Percentiles rank a stretch among this genome's conserved stretches.
Evolutionary conservation across 495 filamentous ascomycete genomes (phyloP).

Genomic region (Aspergillus saccharolyticus): DNA sequence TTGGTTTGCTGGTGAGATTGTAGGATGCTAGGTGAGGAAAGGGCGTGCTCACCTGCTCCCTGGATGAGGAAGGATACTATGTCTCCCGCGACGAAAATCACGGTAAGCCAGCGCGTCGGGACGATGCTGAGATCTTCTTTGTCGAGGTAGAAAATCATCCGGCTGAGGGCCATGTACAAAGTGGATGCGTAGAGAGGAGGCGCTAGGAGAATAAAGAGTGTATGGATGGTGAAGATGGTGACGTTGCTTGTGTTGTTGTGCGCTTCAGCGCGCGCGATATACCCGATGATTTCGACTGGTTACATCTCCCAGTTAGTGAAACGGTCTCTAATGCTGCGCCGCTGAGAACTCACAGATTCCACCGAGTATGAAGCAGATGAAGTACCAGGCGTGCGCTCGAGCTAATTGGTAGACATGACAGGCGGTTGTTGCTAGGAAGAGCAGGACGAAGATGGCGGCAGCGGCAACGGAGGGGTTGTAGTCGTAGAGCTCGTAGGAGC

Average conservation of each 20-base stretch:
- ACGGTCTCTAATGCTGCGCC: neutral
- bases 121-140: slow-evolving; percentile 34
- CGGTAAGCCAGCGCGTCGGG: slow-evolving; percentile 20
- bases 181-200: slow-evolving; percentile 48
- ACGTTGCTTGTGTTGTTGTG: slow-evolving; percentile 19
- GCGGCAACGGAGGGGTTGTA: slow-evolving; percentile 50
- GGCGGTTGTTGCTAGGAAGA: slow-evolving; percentile 30
- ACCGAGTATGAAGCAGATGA: slow-evolving; percentile 51
- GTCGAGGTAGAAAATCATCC: slow-evolving; percentile 41
- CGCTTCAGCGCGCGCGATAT: slow-evolving; percentile 37
- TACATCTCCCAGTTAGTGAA: neutral
- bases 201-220: slow-evolving; percentile 37
- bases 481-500: slow-evolving; percentile 45
- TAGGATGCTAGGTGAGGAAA: neutral
- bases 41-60: slow-evolving; percentile 1
- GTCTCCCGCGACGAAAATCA: slow-evolving; percentile 32
- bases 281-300: slow-evolving; percentile 39
- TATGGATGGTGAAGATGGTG: slow-evolving; percentile 31
- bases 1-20: neutral
- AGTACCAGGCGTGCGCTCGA: slow-evolving; percentile 28
- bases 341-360: slow-evolving; percentile 42
- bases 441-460: slow-evolving; percentile 48
- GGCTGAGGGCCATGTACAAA: slow-evolving; percentile 54
- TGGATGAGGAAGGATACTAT: slow-evolving; percentile 28
- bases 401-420: slow-evolving; percentile 2